Conservation (phyloP, 768 basidiomycete genomes). For the Phaeotremella skinneri region DNA sequence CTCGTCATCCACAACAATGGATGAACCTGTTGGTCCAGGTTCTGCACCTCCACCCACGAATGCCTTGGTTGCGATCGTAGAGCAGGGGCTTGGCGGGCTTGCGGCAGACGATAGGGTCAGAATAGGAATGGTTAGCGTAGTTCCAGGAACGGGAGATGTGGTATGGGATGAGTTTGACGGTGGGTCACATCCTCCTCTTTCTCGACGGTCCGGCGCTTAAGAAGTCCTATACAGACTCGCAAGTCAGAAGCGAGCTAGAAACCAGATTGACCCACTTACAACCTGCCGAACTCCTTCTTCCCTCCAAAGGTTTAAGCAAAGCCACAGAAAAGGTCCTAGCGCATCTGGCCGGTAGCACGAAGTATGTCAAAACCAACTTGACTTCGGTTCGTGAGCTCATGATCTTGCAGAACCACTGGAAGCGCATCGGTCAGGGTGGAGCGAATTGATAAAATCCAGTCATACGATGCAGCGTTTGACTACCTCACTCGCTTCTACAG, state of each 20-base stretch:
- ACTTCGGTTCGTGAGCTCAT: not conserved
- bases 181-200: constrained; percentile 35
- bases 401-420: constrained; percentile 21
- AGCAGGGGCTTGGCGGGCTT: constrained; percentile 56
- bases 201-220: not conserved
- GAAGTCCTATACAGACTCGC: constrained; percentile 59
- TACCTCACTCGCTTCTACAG: constrained; percentile 33
- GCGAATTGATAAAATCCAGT: constrained; percentile 58
- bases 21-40: constrained; percentile 43
- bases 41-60: constrained; percentile 59
- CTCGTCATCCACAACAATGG: constrained; percentile 48
- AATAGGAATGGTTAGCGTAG: constrained; percentile 74
- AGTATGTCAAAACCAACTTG: constrained; percentile 53
- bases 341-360: constrained; percentile 59
- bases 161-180: constrained; percentile 89
- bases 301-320: constrained; percentile 61
- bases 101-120: constrained; percentile 56
- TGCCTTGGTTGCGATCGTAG: constrained; percentile 73
- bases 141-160: constrained; percentile 86
- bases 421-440: constrained; percentile 60
- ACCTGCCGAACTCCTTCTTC: constrained; percentile 77
- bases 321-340: constrained; percentile 72
- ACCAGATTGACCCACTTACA: constrained; percentile 81
- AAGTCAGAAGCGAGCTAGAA: constrained; percentile 85
- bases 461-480: constrained; percentile 69